Evolutionary conservation across 1,139 yeast species (phyloP).

Genomic region (Blastobotrys arbuscula): DNA sequence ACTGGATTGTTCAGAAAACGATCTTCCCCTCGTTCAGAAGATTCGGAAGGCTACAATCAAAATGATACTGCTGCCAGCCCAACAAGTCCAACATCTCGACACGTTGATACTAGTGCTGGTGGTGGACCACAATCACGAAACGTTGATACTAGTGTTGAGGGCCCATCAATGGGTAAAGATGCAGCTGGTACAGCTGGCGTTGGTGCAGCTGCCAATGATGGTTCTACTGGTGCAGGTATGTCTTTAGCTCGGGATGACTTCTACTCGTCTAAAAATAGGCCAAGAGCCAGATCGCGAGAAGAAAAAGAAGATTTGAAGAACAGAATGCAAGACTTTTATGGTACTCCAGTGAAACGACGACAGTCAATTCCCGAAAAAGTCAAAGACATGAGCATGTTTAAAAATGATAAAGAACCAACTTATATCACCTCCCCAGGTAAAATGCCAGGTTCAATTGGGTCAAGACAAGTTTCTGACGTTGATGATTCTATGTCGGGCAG

Average conservation of each 20-base stretch:
- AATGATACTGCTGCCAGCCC: not conserved
- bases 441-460: not conserved
- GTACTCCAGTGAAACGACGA: conserved; percentile 1
- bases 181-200: conserved; percentile 13
- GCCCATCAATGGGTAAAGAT: not conserved
- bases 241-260: conserved; percentile 2
- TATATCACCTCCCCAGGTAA: not conserved
- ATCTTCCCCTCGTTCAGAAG: not conserved
- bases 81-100: not conserved
- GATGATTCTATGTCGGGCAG: not conserved
- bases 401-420: not conserved
- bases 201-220: conserved; percentile 9
- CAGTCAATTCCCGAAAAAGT: conserved; percentile 5
- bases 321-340: conserved; percentile 2
- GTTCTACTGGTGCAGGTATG: conserved; percentile 9
- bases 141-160: conserved; percentile 1
- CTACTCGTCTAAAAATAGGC: not conserved
- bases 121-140: not conserved
- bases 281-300: not conserved
- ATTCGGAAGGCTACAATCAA: not conserved
- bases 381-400: not conserved
- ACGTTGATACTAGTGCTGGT: conserved; percentile 2
- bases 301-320: not conserved
- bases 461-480: not conserved
- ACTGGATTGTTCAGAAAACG: conserved; percentile 8